phyloP scores from a whole-genome alignment of 306 rosid genomes.

The Rubus parviflorus region DNA sequence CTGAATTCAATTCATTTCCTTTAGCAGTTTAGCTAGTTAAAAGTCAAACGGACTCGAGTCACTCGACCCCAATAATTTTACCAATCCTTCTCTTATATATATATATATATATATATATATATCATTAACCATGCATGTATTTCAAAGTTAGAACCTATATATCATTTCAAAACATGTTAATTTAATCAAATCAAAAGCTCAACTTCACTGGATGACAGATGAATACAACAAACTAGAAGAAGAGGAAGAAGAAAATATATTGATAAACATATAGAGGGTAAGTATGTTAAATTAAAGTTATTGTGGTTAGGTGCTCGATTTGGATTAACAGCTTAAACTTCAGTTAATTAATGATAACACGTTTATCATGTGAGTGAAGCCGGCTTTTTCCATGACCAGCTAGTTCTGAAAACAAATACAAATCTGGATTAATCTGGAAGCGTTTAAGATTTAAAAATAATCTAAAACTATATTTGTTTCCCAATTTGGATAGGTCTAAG shows the following conservation, averaged over 20 bases:
- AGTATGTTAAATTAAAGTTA: not conserved
- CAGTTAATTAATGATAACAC: not conserved
- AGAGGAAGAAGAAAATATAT: not conserved
- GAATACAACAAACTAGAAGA: not conserved
- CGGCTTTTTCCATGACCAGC: not conserved
- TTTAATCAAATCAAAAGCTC: not conserved
- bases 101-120: not conserved
- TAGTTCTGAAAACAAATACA: not conserved
- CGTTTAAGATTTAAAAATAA: not conserved
- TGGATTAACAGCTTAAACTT: not conserved
- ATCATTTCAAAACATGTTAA: not conserved
- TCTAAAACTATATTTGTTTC: not conserved
- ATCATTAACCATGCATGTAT: not conserved
- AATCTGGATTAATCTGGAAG: constrained; percentile 17
- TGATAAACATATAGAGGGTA: not conserved
- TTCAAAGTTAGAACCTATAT: not conserved
- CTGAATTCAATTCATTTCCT: not conserved
- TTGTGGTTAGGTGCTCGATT: not conserved
- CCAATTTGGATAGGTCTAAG: constrained; percentile 5
- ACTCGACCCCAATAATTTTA: not conserved
- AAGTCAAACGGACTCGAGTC: not conserved
- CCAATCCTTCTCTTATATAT: not conserved
- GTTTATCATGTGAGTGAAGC: constrained; percentile 23
- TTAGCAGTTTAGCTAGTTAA: not conserved
- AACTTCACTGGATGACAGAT: not conserved